Conservation (phyloP, 495 filamentous ascomycete genomes). For the Aspergillus avenaceus region DNA sequence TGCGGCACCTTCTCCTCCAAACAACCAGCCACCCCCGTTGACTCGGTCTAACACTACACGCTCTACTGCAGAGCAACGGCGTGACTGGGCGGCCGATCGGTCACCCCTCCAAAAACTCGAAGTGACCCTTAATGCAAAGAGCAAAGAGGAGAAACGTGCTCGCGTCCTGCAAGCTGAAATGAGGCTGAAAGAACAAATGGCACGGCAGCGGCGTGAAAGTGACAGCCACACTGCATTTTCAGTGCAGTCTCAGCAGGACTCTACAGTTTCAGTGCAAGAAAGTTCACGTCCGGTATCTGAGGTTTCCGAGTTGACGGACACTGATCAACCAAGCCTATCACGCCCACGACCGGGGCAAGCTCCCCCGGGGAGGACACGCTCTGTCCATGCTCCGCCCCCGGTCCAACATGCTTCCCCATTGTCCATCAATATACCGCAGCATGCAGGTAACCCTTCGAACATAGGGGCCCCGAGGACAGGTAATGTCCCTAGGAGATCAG, state of each 20-base stretch:
- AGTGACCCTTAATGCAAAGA: conserved; percentile 79
- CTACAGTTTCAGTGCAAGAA: not conserved
- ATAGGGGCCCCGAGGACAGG: conserved; percentile 17
- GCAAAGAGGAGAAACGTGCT: conserved; percentile 85
- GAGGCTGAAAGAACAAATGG: conserved; percentile 47
- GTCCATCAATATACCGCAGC: conserved; percentile 14
- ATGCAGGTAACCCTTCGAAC: conserved; percentile 12
- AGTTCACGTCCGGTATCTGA: not conserved
- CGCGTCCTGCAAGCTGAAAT: conserved; percentile 75
- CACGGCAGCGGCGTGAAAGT: conserved; percentile 27
- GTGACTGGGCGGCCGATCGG: conserved; percentile 65
- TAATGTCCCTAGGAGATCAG: conserved; percentile 25
- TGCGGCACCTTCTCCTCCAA: conserved; percentile 3
- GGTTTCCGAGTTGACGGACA: not conserved
- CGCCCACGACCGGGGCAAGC: conserved; percentile 1
- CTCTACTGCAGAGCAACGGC: conserved; percentile 28
- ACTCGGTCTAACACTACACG: conserved; percentile 36
- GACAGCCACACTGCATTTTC: conserved; percentile 14
- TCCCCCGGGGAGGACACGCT: conserved; percentile 1
- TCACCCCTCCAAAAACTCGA: conserved; percentile 92
- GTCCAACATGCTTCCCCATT: conserved; percentile 14
- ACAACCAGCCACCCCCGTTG: conserved; percentile 16
- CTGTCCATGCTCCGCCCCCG: conserved; percentile 15
- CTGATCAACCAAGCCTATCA: not conserved
- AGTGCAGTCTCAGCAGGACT: conserved; percentile 1